Conservation (phyloP, 345 rosid genomes). For the Geranium brycei region DNA sequence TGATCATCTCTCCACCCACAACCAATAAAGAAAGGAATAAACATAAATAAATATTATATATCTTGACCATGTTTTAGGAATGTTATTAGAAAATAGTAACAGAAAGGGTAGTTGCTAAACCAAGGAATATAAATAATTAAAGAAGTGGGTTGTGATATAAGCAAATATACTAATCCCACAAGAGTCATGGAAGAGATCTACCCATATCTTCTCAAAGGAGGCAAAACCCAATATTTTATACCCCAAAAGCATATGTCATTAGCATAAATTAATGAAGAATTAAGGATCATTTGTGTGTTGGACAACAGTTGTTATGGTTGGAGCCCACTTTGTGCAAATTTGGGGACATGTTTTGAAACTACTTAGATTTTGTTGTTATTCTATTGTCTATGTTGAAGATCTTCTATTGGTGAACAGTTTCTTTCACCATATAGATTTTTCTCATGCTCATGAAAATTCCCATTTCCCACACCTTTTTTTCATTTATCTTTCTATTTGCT, state of each 20-base stretch:
- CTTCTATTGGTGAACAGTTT: constrained; percentile 37
- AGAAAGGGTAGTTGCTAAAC: constrained; percentile 50
- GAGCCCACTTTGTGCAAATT: constrained; percentile 38
- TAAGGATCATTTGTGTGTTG: constrained; percentile 41
- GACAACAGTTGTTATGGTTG: constrained; percentile 72
- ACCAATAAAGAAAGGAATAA: constrained; percentile 8
- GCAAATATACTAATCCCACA: constrained; percentile 51
- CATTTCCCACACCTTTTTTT: constrained; percentile 14
- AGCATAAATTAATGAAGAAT: constrained; percentile 9
- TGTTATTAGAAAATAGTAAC: constrained; percentile 21
- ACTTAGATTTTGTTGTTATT: constrained; percentile 1
- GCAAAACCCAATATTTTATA: constrained; percentile 44
- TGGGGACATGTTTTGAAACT: constrained; percentile 27
- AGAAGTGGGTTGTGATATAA: constrained; percentile 76
- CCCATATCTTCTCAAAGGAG: constrained; percentile 80
- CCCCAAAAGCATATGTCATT: constrained; percentile 34
- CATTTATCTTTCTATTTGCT: not conserved
- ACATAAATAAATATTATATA: constrained; percentile 28
- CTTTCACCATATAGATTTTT: constrained; percentile 33
- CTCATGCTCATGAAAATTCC: constrained; percentile 34
- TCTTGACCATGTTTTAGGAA: constrained; percentile 52
- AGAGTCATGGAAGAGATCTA: constrained; percentile 70
- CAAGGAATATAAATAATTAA: constrained; percentile 57
- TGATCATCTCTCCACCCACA: constrained; percentile 40
- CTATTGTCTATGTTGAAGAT: constrained; percentile 26